Conservation (phyloP, 1,284 basidiomycete genomes). For the Naganishia cerealis region DNA sequence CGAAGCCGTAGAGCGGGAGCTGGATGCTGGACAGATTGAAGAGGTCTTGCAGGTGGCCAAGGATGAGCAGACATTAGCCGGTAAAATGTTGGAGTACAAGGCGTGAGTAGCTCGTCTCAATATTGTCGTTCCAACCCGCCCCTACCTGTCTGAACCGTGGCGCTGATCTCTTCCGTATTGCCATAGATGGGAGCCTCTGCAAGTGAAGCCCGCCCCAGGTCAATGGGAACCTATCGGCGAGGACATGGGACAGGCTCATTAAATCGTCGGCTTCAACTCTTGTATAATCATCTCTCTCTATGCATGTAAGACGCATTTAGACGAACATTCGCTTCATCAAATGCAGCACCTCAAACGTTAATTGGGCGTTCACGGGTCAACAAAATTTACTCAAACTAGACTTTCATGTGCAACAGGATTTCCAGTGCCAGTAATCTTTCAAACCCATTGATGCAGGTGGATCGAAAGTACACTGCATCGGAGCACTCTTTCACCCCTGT, state of each 20-base stretch:
- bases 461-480: too few species aligned
- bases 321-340: background rate
- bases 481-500: too few species aligned
- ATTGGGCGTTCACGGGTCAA: background rate
- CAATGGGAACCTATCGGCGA: constrained; percentile 64
- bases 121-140: background rate
- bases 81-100: constrained; percentile 92
- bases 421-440: too few species aligned
- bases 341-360: background rate
- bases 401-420: too few species aligned
- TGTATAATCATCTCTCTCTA: constrained; percentile 19
- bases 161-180: background rate
- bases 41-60: constrained; percentile 70
- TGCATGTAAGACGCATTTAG: constrained; percentile 1
- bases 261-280: background rate
- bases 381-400: too few species aligned
- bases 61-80: constrained; percentile 74
- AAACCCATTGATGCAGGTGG: too few species aligned
- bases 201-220: constrained; percentile 72
- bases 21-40: constrained; percentile 53
- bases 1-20: constrained; percentile 66
- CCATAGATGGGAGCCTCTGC: constrained; percentile 78
- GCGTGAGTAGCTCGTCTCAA: constrained; percentile 65
- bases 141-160: background rate
- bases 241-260: constrained; percentile 30